phyloP scores from a whole-genome alignment of 2,329 filamentous ascomycete genomes.

The Fusarium sp. region DNA sequence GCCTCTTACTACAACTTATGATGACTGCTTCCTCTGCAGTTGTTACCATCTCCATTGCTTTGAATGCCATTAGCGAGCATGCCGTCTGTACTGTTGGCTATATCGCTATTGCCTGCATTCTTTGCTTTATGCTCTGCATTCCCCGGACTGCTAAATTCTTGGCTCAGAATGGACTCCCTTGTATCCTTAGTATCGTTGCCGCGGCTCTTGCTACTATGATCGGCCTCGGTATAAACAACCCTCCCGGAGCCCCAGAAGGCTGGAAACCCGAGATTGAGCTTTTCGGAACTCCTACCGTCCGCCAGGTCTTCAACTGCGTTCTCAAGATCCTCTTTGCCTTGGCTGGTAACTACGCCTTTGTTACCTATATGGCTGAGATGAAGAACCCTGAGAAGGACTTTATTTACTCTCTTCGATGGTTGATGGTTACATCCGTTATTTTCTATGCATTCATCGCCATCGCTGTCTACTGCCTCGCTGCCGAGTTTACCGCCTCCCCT shows the following conservation, averaged over 20 bases:
- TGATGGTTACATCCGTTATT: conserved; percentile 21
- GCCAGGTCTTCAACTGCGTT: conserved; percentile 20
- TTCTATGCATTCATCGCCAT: conserved; percentile 32
- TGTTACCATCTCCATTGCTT: conserved; percentile 67
- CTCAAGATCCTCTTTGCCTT: conserved; percentile 36
- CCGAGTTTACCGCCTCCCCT: conserved; percentile 30
- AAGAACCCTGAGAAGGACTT: conserved; percentile 34
- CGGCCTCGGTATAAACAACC: conserved; percentile 29
- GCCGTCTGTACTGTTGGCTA: conserved; percentile 68
- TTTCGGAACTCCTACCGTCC: conserved; percentile 21
- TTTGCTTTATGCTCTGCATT: conserved; percentile 67
- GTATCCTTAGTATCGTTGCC: conserved; percentile 33
- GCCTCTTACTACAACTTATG: conserved; percentile 17
- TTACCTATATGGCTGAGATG: conserved; percentile 40
- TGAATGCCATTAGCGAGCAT: conserved; percentile 69
- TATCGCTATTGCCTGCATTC: conserved; percentile 64
- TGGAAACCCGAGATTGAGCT: conserved; percentile 28
- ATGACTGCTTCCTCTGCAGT: conserved; percentile 59
- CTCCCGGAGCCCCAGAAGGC: conserved; percentile 15
- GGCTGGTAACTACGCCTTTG: conserved; percentile 37
- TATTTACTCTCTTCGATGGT: conserved; percentile 17
- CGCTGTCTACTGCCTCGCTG: conserved; percentile 33
- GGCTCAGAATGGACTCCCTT: conserved; percentile 30
- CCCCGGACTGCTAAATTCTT: conserved; percentile 64
- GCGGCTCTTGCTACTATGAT: conserved; percentile 38